These are phyloP conservation scores for Entomortierella lignicola DNA, from an alignment of 192 early-diverging fungal genomes.

Conservation along the genomic window DNA sequence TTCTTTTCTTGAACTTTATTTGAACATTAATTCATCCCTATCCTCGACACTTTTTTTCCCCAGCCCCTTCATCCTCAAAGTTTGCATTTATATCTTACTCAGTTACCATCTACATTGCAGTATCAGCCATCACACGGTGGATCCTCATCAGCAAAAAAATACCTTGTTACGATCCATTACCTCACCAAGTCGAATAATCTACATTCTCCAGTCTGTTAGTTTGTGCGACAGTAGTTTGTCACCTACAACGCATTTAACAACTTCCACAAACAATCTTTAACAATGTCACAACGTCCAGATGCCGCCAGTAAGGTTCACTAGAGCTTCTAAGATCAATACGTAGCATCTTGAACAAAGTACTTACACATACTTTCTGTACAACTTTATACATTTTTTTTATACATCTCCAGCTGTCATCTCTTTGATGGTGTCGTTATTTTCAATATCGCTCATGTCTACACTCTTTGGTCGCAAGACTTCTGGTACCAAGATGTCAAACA, in stretches of 20 bases:
- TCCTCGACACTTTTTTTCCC: neutral
- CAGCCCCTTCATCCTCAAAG: neutral
- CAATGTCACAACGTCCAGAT: no score
- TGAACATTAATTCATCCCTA: neutral
- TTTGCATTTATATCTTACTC: neutral
- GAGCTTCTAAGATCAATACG: neutral
- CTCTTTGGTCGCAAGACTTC: conserved; percentile 39
- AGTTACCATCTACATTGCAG: no score
- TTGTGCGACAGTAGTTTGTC: no score
- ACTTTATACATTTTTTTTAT: neutral
- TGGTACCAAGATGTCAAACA: conserved; percentile 21
- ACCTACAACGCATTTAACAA: no score
- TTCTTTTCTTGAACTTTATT: neutral
- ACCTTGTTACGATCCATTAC: neutral
- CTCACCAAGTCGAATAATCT: no score
- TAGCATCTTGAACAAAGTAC: no score
- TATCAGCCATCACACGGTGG: no score
- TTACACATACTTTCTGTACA: no score
- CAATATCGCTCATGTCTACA: conserved; percentile 33
- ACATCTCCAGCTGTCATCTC: conserved; percentile 20
- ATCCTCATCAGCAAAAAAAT: no score
- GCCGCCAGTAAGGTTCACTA: no score
- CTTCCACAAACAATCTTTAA: neutral
- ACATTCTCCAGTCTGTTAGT: no score
- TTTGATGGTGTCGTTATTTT: conserved; percentile 33